A percentile compares a stretch with the other conserved stretches of the same genome.
Evolutionary conservation across 116 monocot species (phyloP).

Genomic region (Phalaenopsis hybrid): DNA sequence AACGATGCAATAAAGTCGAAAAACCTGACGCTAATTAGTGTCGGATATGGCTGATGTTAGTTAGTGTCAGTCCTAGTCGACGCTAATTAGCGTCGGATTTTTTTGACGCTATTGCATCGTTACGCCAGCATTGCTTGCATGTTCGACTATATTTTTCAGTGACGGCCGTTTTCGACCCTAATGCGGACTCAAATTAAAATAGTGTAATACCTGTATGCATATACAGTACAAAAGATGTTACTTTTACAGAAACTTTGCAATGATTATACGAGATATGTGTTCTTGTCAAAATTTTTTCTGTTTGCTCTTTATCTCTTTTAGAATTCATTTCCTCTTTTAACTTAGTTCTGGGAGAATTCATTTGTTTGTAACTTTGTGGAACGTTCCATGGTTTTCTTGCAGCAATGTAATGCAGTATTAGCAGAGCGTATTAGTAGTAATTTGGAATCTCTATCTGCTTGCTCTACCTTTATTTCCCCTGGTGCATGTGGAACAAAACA

Average conservation of each 20-base stretch:
- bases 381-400: neutral
- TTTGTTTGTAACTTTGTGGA: neutral
- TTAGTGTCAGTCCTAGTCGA: too few species aligned
- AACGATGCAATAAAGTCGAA: too few species aligned
- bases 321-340: neutral
- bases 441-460: constrained; percentile 14
- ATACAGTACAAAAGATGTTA: neutral
- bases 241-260: neutral
- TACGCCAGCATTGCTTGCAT: too few species aligned
- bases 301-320: too few species aligned
- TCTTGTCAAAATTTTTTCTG: neutral
- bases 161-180: too few species aligned
- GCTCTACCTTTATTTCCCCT: constrained; percentile 4
- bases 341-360: neutral
- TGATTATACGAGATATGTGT: neutral
- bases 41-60: too few species aligned
- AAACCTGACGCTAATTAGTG: too few species aligned
- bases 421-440: neutral
- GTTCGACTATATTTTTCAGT: too few species aligned
- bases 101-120: too few species aligned
- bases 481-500: constrained; percentile 13
- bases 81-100: too few species aligned
- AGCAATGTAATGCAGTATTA: neutral
- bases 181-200: neutral
- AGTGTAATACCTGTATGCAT: neutral